Base-by-base conservation (phyloP, 371 early-diverging fungal species). In the Gilbertella persicaria region DNA sequence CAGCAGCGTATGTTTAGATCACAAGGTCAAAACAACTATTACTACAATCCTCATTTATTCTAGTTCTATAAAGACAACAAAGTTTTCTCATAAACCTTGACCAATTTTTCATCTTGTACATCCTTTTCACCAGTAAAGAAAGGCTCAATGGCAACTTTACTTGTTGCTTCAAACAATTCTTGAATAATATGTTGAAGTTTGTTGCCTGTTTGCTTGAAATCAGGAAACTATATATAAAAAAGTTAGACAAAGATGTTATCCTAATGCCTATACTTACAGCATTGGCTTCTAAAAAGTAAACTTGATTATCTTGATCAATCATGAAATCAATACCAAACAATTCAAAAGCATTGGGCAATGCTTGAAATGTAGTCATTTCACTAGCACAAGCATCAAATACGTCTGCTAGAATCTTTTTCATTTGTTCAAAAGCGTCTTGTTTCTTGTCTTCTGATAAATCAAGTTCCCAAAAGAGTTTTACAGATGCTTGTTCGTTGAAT, bases 291-390 rank as follows among this genome's bases (percentile, higher is more conserved):
- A 88, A 66, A 48, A 86, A 75, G 36, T 75, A 78, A 0, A 76
- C 83, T 6, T 71, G 66, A 25, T 60, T 63, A 10, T 79, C 62
- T 23, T 79, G 67, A 53, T 88, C 87, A 5, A 88, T 70, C 51
- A 88, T 39, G 53, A 88, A 88, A 54, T 88, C 89, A 38, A 88
- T 71, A 10, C 89, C 89, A 79, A 84, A 88, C 17, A 84, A 65
- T 50, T 88, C 89, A 60, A 88, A 82, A 12, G 82, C 82, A 58
- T 88, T 88, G 3, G 78, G 71, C 58, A 84, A 71, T 10, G 87
- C 70, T 62, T 88, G 88, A 66, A 88, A 88, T 4, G 81, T 84
- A 0, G 84, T 84, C 50, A 85, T 74, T 39, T 88, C 84, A 53
- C 73, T 77, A 0, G 79, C 53, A 37, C 82, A 78, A 5, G 86